Base-by-base conservation (phyloP, 2,329 filamentous ascomycete species). In the Grosmannia huntii region DNA sequence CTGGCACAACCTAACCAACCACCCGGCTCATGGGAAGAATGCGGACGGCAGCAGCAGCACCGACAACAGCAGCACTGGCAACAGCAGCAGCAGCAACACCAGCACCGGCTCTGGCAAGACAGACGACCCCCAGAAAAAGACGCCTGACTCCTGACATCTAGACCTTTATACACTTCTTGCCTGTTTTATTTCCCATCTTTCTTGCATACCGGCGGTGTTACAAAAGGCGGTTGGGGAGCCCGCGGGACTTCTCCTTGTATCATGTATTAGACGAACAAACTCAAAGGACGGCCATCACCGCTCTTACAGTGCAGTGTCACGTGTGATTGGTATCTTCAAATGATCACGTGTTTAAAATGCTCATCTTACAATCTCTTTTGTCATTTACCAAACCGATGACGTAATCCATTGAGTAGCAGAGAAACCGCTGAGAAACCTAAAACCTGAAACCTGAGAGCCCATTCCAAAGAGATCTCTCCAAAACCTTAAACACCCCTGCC, bases 1-100 rank as follows among this genome's bases (percentile, higher is more conserved):
- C 63, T 97, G 92, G 92, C 89, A 96, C 69, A 90, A 85, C 63
- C 72, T 97, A 58, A 95, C 87, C n/a, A 89, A 90, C 66, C 83
- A 94, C 66, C 77, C 80, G 0, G 77, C 76, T 6, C 80, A 83
- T 62, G 73, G 76, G 60, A 71, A 74, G n/a, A 60, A 11, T 11
- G 14, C 44, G 1, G 65, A 70, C 23, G 60, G 65, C 5, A 31
- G 46, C 36, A 12, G n/a, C 14, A 59, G 65, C 6, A 44, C 11
- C 33, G 33, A 38, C 25, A 56, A 12, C 16, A 53, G 52, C 14
- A 59, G 65, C 6, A n/a, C n/a, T n/a, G 60, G 65, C 5, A 31
- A 36, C 36, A 12, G n/a, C 14, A 59, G 65, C 6, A 44, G 33
- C 25, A 56, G 16, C 16, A 53, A 53, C 14, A 59, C 65, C 6